These are phyloP conservation scores for Cicer bijugum DNA, from an alignment of 306 rosid species.

Conservation along the genomic window DNA sequence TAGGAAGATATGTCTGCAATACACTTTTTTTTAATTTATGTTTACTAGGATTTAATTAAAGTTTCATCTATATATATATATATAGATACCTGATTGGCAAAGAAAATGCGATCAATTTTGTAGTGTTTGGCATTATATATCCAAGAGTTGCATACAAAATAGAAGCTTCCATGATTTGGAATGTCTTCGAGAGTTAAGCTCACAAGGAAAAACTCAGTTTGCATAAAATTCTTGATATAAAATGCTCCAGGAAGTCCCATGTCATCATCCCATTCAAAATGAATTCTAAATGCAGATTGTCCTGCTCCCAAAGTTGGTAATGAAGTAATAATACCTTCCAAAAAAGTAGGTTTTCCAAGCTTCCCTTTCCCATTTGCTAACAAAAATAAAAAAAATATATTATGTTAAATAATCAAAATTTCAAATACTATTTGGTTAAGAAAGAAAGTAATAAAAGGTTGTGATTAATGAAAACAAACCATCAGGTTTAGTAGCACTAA, in stretches of 20 bases:
- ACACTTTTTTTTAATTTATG: not conserved
- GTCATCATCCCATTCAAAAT: constrained; percentile 46
- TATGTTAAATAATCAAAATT: too few species aligned
- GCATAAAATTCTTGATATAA: constrained; percentile 36
- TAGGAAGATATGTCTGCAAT: constrained; percentile 75
- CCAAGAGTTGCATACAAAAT: constrained; percentile 51
- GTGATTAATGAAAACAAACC: constrained; percentile 3
- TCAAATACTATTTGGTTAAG: too few species aligned
- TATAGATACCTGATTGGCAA: constrained; percentile 36
- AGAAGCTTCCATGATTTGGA: constrained; percentile 43
- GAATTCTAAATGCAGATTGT: constrained; percentile 38
- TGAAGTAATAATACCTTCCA: constrained; percentile 66
- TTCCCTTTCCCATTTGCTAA: constrained; percentile 61
- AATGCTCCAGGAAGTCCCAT: constrained; percentile 49
- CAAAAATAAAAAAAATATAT: not conserved
- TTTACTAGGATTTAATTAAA: not conserved
- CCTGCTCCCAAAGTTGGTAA: constrained; percentile 53
- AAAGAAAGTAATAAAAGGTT: not conserved
- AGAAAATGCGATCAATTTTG: constrained; percentile 42
- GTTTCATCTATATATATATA: too few species aligned
- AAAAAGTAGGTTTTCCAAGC: constrained; percentile 58
- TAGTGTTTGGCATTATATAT: constrained; percentile 37
- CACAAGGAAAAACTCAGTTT: constrained; percentile 43
- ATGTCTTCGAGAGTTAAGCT: constrained; percentile 48
- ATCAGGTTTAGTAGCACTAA: constrained; percentile 44